Evolutionary conservation across 495 filamentous ascomycete genomes (phyloP).

Genomic region (Aspergillus indologenus): DNA sequence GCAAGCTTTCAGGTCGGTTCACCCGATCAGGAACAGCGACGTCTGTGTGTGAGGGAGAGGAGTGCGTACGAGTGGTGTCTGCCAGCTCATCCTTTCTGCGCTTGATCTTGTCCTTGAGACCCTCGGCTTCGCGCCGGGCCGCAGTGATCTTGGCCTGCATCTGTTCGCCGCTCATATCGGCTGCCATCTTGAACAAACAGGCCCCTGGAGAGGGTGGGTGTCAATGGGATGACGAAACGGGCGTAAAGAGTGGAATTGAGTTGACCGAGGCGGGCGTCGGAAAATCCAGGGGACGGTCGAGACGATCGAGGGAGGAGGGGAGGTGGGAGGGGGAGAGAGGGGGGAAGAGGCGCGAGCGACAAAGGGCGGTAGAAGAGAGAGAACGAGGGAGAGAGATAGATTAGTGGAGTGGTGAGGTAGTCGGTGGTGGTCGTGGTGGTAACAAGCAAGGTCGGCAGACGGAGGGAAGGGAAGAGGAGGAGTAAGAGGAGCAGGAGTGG

Average conservation of each 20-base stretch:
- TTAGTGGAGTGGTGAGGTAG: slow-evolving; percentile 19
- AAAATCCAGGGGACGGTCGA: slow-evolving; percentile 21
- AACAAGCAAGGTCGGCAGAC: background rate
- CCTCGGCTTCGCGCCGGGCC: slow-evolving; percentile 95
- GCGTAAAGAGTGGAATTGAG: slow-evolving; percentile 24
- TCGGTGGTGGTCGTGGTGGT: slow-evolving; percentile 17
- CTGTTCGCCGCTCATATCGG: slow-evolving; percentile 67
- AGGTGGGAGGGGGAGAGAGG: slow-evolving; percentile 12
- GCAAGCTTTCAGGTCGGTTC: background rate
- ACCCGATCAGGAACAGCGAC: background rate
- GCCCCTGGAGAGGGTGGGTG: slow-evolving; percentile 25
- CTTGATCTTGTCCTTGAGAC: slow-evolving; percentile 97
- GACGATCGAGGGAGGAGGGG: slow-evolving; percentile 22
- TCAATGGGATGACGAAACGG: slow-evolving; percentile 19
- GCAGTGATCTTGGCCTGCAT: slow-evolving; percentile 90
- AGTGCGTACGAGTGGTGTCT: slow-evolving; percentile 86
- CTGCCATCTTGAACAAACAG: slow-evolving; percentile 44
- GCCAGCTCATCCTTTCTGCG: slow-evolving; percentile 99
- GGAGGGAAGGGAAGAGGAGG: background rate
- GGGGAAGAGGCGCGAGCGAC: slow-evolving; percentile 16
- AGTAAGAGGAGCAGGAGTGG: slow-evolving; percentile 23
- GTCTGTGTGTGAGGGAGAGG: slow-evolving; percentile 9
- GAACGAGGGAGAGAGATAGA: slow-evolving; percentile 3
- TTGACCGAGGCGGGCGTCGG: slow-evolving; percentile 21
- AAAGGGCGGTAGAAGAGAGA: slow-evolving; percentile 17